phyloP scores from a whole-genome alignment of 805 yeast species.

The Hanseniaspora pseudoguilliermondii region DNA sequence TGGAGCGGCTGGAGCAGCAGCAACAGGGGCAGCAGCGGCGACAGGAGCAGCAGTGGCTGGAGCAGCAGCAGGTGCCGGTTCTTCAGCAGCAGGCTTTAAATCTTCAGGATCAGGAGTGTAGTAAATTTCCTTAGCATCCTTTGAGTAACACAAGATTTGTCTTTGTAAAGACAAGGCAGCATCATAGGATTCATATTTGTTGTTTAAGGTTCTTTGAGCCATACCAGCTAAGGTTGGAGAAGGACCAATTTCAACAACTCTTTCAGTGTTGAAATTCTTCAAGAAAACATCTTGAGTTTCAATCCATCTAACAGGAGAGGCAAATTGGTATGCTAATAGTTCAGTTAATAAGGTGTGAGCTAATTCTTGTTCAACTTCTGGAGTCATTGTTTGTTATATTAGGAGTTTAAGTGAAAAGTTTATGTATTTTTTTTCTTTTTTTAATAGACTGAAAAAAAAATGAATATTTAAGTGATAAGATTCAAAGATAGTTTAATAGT shows the following conservation, averaged over 20 bases:
- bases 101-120: conserved; percentile 70
- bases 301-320: conserved; percentile 99
- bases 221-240: conserved; percentile 97
- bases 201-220: conserved; percentile 95
- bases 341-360: conserved; percentile 91
- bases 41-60: conserved; percentile 46
- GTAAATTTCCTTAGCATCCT: conserved; percentile 92
- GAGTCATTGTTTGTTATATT: conserved; percentile 33
- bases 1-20: conserved; percentile 53
- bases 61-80: conserved; percentile 35
- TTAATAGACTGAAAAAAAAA: neutral
- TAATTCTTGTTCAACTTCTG: conserved; percentile 94
- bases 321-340: conserved; percentile 94
- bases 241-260: conserved; percentile 97
- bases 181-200: conserved; percentile 86
- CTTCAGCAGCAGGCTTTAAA: conserved; percentile 26
- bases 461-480: neutral
- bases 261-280: conserved; percentile 86
- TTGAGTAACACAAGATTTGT: conserved; percentile 89
- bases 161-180: conserved; percentile 81
- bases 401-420: neutral
- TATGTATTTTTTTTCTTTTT: conserved; percentile 7
- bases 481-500: neutral
- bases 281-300: conserved; percentile 97
- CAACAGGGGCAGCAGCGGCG: conserved; percentile 44